Evolutionary conservation across 495 filamentous ascomycete genomes (phyloP), one percentile per base, ranked within the genome.

Genomic region (Penicillium paradoxum): DNA sequence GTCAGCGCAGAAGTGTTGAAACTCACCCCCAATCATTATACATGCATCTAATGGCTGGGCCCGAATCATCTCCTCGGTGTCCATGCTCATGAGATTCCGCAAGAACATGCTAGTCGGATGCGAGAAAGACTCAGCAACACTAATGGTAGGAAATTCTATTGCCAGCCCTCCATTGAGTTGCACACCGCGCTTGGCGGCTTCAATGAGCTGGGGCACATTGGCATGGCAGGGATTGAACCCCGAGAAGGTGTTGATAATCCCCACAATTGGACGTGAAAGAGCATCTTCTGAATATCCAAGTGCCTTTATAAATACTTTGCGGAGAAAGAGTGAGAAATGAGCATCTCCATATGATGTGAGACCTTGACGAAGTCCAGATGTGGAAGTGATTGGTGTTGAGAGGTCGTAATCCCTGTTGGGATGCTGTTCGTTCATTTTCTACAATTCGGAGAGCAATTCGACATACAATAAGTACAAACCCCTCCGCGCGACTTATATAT

Each of bases 251-350:
- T 86, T 84, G 65, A 83, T 79, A 53, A 87, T 79, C 18, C 83
- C 83, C 21, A 87, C 72, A 47, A 86, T 83, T 2, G 84, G 83
- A 1, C 82, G 71, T 0, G 80, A 81, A 17, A 86, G 78, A 0
- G 84, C 79, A 53, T 85, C 83, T 59, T 86, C 83, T 45, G 77
- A 78, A 68, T 85, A 86, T 10, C 84, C 84, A 0, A 85, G 68
- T 1, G 83, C 81, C 59, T 87, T 87, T 68, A 87, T 85, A 61
- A 86, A 87, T 22, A 81, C 83, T 59, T 86, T 86, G 15, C 84
- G 76, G 18, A 87, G 75, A 53, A 87, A 87, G 1, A 86, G 76
- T 4, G 81, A 84, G 68, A 87, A 87, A 62, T 86, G 83, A 0
- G 82, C 72, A 53, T 87, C 83, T 22, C 84, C 84, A 62, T 87